A percentile compares a stretch with the other conserved stretches of the same genome.
These are phyloP conservation scores for Pestalotiopsis sp. DNA, from an alignment of 2,329 filamentous ascomycete genomes.

Conservation along the genomic window DNA sequence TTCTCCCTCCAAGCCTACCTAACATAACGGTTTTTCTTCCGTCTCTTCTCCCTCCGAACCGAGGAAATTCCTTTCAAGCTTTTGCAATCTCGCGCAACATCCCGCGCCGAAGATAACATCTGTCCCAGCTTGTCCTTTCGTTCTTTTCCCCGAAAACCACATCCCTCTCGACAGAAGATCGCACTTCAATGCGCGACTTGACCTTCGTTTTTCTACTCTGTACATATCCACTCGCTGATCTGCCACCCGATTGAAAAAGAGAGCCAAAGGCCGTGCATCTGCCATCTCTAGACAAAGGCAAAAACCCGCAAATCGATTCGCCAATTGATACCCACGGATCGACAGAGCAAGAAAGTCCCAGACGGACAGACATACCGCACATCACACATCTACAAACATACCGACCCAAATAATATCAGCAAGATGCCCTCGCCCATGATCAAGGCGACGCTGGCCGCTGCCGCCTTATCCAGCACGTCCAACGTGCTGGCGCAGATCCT, in stretches of 20 bases:
- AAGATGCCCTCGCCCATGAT: slow-evolving; percentile 52
- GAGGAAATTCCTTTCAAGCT: background rate
- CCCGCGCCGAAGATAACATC: background rate
- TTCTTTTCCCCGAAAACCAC: background rate
- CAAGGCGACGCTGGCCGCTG: slow-evolving; percentile 55
- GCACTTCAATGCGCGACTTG: background rate
- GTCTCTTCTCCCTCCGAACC: background rate
- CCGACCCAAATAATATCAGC: background rate
- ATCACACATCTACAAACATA: background rate
- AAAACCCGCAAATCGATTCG: background rate
- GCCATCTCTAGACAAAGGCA: background rate
- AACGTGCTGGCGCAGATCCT: slow-evolving; percentile 59
- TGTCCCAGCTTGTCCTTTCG: background rate
- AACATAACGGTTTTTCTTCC: background rate
- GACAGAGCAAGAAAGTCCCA: background rate
- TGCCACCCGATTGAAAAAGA: slow-evolving; percentile 1
- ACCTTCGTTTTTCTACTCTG: background rate
- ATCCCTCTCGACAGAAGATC: background rate
- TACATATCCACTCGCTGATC: slow-evolving; percentile 1
- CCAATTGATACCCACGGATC: background rate
- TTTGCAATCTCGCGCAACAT: background rate
- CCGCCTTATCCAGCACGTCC: slow-evolving; percentile 51
- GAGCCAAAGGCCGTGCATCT: background rate
- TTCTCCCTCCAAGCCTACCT: background rate
- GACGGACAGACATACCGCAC: background rate